Evolutionary conservation across 441 rosid species (phyloP), one percentile per base, ranked within the genome.

Genomic region (Pelargonium fulgidum): DNA sequence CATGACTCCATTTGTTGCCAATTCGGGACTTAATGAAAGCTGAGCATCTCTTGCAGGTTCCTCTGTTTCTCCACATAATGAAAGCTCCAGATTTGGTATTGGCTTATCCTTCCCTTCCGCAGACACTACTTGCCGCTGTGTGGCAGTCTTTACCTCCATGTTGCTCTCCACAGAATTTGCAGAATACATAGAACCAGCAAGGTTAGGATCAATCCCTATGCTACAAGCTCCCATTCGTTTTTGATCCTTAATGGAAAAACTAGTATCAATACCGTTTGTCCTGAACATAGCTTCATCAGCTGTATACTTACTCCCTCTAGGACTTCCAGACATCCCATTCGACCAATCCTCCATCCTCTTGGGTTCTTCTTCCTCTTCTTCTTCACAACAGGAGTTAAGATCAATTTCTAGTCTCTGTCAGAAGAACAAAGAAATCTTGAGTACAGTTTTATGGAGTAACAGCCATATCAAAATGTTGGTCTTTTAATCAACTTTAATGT

Each of bases 381-480:
- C 79, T 7, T 14, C 10, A 29, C 54, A 65, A 71, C 29, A 67
- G 59, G 22, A 4, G 42, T 73, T 68, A 24, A 73, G 72, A 58
- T 73, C 75, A 41, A 73, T 39, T 39, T 67, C 58, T 4, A 1
- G 70, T 69, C 71, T 68, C 78, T 71, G 78, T 68, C 24, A 13
- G 65, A 29, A 65, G 65, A 17, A 33, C 65, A 47, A 41, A 20
- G 64, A 14, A 36, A 47, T 70, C 61, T 24, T 4, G 65, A 33
- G 61, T 45, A 41, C 12, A 14, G 48, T 10, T 13, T 0, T 33
- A 29, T 33, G 26, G 61, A 26, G 3, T 3, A n/a, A 19, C 2
- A 64, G 3, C 9, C 39, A n/a, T n/a, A 29, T 29, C 4, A 4
- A 29, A 39, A n/a, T 12, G 36, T 9, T 41, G 44, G 20, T 16